Conservation (phyloP, 305 asterid genomes). For the Fraxinus floribunda region DNA sequence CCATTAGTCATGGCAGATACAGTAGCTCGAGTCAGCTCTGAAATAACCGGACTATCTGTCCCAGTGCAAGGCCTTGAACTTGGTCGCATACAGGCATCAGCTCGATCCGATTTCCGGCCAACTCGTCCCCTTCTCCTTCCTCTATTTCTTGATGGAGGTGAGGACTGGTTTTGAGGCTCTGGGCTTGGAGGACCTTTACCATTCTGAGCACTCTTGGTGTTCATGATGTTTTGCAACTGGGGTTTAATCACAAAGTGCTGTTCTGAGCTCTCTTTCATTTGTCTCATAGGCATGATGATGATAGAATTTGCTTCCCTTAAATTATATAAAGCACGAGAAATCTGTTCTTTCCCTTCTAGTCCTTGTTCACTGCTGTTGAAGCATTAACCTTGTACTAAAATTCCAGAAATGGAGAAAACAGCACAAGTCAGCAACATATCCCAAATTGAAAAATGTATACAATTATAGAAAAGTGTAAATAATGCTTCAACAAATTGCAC, state of each 20-base stretch:
- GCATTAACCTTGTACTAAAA: constrained; percentile 56
- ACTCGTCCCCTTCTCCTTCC: constrained; percentile 86
- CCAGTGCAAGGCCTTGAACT: constrained; percentile 89
- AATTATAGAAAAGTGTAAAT: constrained; percentile 33
- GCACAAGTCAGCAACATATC: constrained; percentile 51
- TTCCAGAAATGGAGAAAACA: constrained; percentile 40
- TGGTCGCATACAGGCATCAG: constrained; percentile 74
- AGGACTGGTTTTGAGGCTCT: constrained; percentile 50
- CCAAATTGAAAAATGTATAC: constrained; percentile 31
- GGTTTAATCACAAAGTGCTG: constrained; percentile 71
- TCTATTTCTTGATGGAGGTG: constrained; percentile 71
- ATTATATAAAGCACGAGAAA: constrained; percentile 3
- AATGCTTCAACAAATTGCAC: constrained; percentile 31
- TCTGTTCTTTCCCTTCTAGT: constrained; percentile 23
- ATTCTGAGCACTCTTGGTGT: constrained; percentile 49
- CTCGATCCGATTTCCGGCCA: constrained; percentile 82
- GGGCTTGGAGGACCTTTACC: constrained; percentile 58
- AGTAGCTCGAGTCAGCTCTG: constrained; percentile 33
- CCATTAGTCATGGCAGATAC: constrained; percentile 31
- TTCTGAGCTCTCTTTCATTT: constrained; percentile 70
- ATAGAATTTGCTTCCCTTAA: constrained; percentile 15
- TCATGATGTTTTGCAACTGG: constrained; percentile 50
- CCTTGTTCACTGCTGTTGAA: constrained; percentile 35
- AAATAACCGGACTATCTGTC: constrained; percentile 45
- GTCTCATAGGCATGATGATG: constrained; percentile 79